Conservation (phyloP, 2,329 filamentous ascomycete species). For the Aspergillus cejpii region DNA sequence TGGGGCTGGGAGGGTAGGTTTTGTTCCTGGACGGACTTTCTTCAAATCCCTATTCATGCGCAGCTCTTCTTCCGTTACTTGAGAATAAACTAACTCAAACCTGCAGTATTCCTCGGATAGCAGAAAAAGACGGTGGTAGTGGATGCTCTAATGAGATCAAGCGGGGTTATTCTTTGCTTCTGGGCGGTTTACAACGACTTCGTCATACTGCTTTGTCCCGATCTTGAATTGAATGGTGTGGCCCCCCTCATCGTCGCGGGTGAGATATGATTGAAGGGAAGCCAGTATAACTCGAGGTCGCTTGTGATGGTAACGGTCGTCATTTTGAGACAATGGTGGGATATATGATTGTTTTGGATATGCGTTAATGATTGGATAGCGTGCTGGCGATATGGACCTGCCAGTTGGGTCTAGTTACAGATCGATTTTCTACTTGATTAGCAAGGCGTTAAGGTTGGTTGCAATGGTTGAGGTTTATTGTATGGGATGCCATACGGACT, state of each 20-base stretch:
- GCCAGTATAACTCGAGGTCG: conserved; percentile 28
- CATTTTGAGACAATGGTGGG: conserved; percentile 16
- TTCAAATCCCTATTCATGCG: conserved; percentile 6
- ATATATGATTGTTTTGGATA: conserved; percentile 1
- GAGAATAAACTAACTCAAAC: not conserved
- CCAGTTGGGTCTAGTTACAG: conserved; percentile 11
- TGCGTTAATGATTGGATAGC: not conserved
- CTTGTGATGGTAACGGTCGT: conserved; percentile 28
- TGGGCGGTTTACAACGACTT: not conserved
- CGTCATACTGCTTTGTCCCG: too few species aligned
- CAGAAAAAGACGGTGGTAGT: too few species aligned
- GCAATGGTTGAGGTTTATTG: not conserved
- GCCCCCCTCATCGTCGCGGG: conserved; percentile 5
- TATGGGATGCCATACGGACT: conserved; percentile 6
- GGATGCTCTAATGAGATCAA: not conserved
- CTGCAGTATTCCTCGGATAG: conserved; percentile 39
- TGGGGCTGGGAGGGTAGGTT: conserved; percentile 65
- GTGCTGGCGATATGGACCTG: not conserved
- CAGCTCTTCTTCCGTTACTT: not conserved
- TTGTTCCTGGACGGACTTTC: not conserved
- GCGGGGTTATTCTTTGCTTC: not conserved
- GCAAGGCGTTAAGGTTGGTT: conserved; percentile 13
- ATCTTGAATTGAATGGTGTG: not conserved
- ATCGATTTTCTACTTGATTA: conserved; percentile 14
- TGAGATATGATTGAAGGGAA: conserved; percentile 26